phyloP scores from a whole-genome alignment of 2,329 filamentous ascomycete species.

The Mycogone perniciosa region DNA sequence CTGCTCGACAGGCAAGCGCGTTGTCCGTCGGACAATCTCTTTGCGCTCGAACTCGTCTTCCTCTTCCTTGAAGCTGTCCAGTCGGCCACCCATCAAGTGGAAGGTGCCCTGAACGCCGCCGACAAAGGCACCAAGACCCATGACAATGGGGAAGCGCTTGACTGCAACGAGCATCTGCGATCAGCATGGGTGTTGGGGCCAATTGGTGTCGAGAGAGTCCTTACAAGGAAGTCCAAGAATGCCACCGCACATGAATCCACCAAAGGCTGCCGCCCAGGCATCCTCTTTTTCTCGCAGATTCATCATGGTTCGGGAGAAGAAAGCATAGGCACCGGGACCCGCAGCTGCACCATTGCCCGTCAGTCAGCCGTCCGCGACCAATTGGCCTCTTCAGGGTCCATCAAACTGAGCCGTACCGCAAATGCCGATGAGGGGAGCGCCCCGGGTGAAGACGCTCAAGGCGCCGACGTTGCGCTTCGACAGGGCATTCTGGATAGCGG shows the following conservation, averaged over 20 bases:
- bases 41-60: constrained; percentile 70
- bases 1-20: constrained; percentile 69
- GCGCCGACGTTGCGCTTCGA: constrained; percentile 74
- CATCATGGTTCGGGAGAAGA: constrained; percentile 67
- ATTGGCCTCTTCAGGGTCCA: background rate
- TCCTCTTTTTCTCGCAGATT: constrained; percentile 86
- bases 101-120: constrained; percentile 56
- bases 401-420: constrained; percentile 23
- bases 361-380: background rate
- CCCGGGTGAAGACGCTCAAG: constrained; percentile 72
- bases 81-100: constrained; percentile 61
- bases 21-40: constrained; percentile 65
- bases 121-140: constrained; percentile 58
- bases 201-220: constrained; percentile 20
- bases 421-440: constrained; percentile 63
- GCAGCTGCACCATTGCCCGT: constrained; percentile 38
- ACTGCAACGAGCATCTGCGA: constrained; percentile 17
- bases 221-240: constrained; percentile 67
- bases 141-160: constrained; percentile 57
- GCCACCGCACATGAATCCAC: constrained; percentile 69
- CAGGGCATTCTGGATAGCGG: constrained; percentile 81
- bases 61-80: constrained; percentile 45
- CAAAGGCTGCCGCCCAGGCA: constrained; percentile 64
- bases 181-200: background rate
- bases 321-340: constrained; percentile 66